phyloP scores from a whole-genome alignment of 805 yeast genomes.

The Cephaloascus albidus region DNA sequence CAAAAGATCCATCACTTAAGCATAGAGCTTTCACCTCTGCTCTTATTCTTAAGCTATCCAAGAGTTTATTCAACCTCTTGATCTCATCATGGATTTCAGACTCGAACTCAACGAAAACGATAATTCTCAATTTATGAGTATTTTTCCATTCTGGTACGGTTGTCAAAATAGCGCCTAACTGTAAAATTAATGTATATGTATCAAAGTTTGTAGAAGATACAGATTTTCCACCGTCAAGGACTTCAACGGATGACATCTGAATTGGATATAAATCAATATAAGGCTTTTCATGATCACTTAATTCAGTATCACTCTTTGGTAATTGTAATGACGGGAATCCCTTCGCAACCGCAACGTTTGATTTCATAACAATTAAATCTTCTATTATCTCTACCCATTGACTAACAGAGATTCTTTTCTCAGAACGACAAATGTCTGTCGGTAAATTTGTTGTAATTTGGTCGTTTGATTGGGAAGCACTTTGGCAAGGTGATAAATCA shows the following conservation, averaged over 20 bases:
- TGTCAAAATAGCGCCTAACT: slow-evolving; percentile 83
- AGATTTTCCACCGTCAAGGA: slow-evolving; percentile 54
- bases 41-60: slow-evolving; percentile 73
- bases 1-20: slow-evolving; percentile 43
- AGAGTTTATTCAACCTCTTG: slow-evolving; percentile 47
- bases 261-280: slow-evolving; percentile 91
- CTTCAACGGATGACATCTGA: slow-evolving; percentile 85
- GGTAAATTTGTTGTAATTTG: slow-evolving; percentile 35
- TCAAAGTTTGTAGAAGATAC: slow-evolving; percentile 86
- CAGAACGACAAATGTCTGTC: slow-evolving; percentile 71
- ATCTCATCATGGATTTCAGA: slow-evolving; percentile 66
- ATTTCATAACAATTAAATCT: slow-evolving; percentile 79
- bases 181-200: slow-evolving; percentile 88
- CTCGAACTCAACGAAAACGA: slow-evolving; percentile 79
- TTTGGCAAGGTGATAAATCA: slow-evolving; percentile 34
- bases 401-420: slow-evolving; percentile 54
- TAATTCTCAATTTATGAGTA: slow-evolving; percentile 66
- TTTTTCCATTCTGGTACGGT: slow-evolving; percentile 92
- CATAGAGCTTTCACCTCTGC: slow-evolving; percentile 75
- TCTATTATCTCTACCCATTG: slow-evolving; percentile 94
- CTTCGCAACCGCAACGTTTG: slow-evolving; percentile 89
- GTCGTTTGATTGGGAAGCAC: slow-evolving; percentile 11
- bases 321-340: slow-evolving; percentile 64
- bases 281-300: slow-evolving; percentile 24
- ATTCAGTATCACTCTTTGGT: slow-evolving; percentile 37